A percentile compares a stretch with the other conserved stretches of the same genome.
These are phyloP conservation scores for Pleurotus pulmonarius DNA, from an alignment of 768 basidiomycete genomes.

Conservation along the genomic window DNA sequence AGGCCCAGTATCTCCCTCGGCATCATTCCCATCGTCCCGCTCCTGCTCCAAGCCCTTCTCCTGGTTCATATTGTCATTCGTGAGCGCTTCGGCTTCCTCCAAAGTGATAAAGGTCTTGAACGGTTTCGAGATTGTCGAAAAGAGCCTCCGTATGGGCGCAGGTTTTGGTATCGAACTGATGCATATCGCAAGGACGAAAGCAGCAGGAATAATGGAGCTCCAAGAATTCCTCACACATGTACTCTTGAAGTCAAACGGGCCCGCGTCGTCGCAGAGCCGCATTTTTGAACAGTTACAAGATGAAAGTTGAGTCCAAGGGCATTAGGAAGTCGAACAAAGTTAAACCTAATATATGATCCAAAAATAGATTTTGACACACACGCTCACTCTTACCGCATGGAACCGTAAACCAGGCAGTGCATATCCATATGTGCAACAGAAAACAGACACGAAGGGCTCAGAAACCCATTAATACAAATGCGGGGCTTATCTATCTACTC, in stretches of 20 bases:
- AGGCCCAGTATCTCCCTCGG: slow-evolving; percentile 21
- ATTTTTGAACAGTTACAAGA: slow-evolving; percentile 15
- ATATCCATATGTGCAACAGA: no score
- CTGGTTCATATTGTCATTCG: slow-evolving; percentile 17
- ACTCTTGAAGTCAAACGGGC: slow-evolving; percentile 38
- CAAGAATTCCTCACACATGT: slow-evolving; percentile 49
- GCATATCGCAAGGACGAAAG: slow-evolving; percentile 40
- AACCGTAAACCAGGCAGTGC: no score
- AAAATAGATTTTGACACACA: background rate
- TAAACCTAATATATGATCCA: background rate
- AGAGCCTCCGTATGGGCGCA: slow-evolving; percentile 17
- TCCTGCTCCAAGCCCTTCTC: slow-evolving; percentile 17
- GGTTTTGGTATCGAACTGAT: slow-evolving; percentile 31
- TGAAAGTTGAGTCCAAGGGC: no score
- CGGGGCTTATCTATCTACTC: background rate
- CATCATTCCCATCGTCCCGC: slow-evolving; percentile 14
- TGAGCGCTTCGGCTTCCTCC: slow-evolving; percentile 51
- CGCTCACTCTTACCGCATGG: no score
- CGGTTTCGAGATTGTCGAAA: slow-evolving; percentile 22
- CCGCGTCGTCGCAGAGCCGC: slow-evolving; percentile 28
- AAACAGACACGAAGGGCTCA: no score
- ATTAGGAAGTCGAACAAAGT: background rate
- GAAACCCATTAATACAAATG: no score
- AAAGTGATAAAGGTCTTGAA: slow-evolving; percentile 45
- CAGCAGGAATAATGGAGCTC: slow-evolving; percentile 46